These are phyloP conservation scores for Leishmania turanica DNA, from an alignment of 208 protist genomes.

Conservation along the genomic window DNA sequence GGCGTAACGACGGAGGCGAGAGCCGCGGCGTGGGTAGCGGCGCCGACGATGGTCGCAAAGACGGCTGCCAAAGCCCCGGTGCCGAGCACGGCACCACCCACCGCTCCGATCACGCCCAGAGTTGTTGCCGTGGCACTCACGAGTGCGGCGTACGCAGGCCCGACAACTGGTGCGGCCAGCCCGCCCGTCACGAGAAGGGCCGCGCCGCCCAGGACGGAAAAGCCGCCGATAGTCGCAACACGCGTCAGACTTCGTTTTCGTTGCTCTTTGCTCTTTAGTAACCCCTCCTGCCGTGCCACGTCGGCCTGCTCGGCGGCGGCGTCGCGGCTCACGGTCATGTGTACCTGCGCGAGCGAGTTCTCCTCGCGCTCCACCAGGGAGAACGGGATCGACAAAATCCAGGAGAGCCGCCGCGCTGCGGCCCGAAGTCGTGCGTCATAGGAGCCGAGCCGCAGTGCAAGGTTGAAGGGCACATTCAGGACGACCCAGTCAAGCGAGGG, in stretches of 20 bases:
- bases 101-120: conserved; percentile 46
- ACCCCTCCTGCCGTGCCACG: conserved; percentile 34
- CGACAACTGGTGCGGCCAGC: conserved; percentile 71
- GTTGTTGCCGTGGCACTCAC: conserved; percentile 53
- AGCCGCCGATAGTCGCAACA: conserved; percentile 68
- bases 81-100: conserved; percentile 60
- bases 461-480: conserved; percentile 67
- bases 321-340: background rate
- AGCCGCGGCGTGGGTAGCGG: conserved; percentile 69
- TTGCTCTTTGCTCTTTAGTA: conserved; percentile 36
- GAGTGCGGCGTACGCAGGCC: conserved; percentile 59
- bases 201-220: conserved; percentile 65
- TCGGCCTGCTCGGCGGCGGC: background rate
- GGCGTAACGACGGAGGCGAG: conserved; percentile 65
- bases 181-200: conserved; percentile 73
- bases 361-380: conserved; percentile 64
- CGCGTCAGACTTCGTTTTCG: conserved; percentile 46
- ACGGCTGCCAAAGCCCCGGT: conserved; percentile 45
- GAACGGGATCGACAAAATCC: conserved; percentile 66
- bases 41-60: conserved; percentile 63
- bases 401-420: conserved; percentile 64
- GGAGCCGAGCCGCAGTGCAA: conserved; percentile 50
- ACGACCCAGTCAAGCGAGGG: conserved; percentile 54
- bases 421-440: conserved; percentile 82
- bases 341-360: conserved; percentile 20